Conservation (phyloP, 2,329 filamentous ascomycete species). For the Coniochaeta pulveracea region DNA sequence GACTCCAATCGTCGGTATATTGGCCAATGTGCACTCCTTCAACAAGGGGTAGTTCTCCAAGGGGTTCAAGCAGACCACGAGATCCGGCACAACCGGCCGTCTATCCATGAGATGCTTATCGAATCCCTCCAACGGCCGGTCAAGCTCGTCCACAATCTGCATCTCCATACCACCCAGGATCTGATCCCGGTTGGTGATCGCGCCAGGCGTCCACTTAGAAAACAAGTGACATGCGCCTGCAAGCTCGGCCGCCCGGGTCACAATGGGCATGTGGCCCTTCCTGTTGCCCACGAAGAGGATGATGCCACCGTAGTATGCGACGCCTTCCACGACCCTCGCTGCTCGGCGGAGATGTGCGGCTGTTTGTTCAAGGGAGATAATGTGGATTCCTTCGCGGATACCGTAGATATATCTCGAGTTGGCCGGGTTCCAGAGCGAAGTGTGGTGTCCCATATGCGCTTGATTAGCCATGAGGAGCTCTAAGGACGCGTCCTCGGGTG, state of each 20-base stretch:
- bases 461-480: constrained; percentile 84
- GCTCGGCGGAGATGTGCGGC: constrained; percentile 85
- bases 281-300: constrained; percentile 88
- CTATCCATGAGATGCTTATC: constrained; percentile 51
- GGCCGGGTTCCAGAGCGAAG: constrained; percentile 84
- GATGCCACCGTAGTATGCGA: constrained; percentile 70
- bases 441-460: constrained; percentile 82
- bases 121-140: constrained; percentile 50
- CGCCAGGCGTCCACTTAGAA: constrained; percentile 83
- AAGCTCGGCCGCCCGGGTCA: constrained; percentile 70
- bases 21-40: constrained; percentile 80
- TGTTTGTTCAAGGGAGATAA: constrained; percentile 84
- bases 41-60: constrained; percentile 83
- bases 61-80: constrained; percentile 88
- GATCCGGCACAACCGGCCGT: constrained; percentile 66
- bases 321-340: constrained; percentile 82
- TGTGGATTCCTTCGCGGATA: constrained; percentile 76
- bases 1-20: constrained; percentile 87
- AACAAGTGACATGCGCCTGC: constrained; percentile 80
- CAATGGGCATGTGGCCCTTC: constrained; percentile 66
- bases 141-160: constrained; percentile 68
- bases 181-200: constrained; percentile 85
- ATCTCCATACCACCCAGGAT: constrained; percentile 62
- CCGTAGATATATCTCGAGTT: constrained; percentile 94
- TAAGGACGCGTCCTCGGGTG: constrained; percentile 76